These are phyloP conservation scores for Lactifluus piperatus DNA, from an alignment of 768 basidiomycete genomes.

Conservation along the genomic window DNA sequence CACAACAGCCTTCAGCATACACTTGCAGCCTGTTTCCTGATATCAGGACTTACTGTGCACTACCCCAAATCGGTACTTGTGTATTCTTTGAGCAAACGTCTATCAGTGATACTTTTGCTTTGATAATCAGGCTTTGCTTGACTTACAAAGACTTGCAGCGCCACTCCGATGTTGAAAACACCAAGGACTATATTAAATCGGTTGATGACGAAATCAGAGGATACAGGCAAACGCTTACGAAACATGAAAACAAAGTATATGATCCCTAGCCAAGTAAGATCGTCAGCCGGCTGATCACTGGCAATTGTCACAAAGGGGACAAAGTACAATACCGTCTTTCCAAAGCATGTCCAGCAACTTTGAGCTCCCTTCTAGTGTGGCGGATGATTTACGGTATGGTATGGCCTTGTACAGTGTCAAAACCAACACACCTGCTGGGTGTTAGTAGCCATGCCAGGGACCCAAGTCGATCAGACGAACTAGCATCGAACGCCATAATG, in stretches of 20 bases:
- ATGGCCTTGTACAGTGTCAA: slow-evolving; percentile 11
- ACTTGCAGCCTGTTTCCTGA: no score
- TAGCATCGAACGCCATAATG: slow-evolving; percentile 6
- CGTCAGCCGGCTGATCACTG: neutral
- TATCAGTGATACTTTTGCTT: neutral
- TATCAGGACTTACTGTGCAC: no score
- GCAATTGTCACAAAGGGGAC: no score
- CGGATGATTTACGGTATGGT: neutral
- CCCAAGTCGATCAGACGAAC: neutral
- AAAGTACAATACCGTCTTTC: slow-evolving; percentile 3
- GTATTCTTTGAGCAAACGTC: neutral
- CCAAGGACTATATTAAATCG: slow-evolving; percentile 1
- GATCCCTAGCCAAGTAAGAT: neutral
- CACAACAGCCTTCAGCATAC: no score
- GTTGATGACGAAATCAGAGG: neutral
- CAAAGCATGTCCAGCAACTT: slow-evolving; percentile 11
- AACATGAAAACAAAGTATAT: slow-evolving; percentile 20
- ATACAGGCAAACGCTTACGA: neutral
- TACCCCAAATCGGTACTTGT: neutral
- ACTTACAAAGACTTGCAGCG: slow-evolving; percentile 6
- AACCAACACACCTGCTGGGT: neutral
- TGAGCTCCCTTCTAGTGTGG: neutral
- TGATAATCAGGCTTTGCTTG: neutral
- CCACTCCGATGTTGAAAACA: slow-evolving; percentile 7
- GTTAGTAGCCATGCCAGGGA: neutral